Base-by-base conservation (phyloP, 495 filamentous ascomycete genomes). In the Bombardia bombarda region DNA sequence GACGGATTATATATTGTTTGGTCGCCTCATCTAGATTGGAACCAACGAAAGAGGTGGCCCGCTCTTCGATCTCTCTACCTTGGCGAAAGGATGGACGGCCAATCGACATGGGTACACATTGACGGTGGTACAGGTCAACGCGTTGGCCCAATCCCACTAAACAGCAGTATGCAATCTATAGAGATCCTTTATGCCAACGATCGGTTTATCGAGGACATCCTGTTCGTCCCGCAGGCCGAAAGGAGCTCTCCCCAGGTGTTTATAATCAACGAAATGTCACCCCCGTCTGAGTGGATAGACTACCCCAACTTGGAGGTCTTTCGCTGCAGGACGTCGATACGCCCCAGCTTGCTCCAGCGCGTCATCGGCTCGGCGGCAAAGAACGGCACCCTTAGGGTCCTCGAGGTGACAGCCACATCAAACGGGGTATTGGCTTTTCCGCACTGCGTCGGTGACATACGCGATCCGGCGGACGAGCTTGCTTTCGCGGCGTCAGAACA, bases 221-320 rank as follows among this genome's bases (percentile, higher is more conserved):
- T n/a, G n/a, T n/a, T n/a, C n/a, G n/a, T n/a, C n/a, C n/a, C n/a
- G n/a, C n/a, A n/a, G n/a, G n/a, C n/a, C n/a, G n/a, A n/a, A n/a
- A n/a, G n/a, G n/a, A n/a, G n/a, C n/a, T n/a, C n/a, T n/a, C n/a
- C n/a, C n/a, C n/a, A n/a, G n/a, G n/a, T n/a, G n/a, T n/a, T n/a
- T n/a, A n/a, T n/a, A n/a, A n/a, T n/a, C n/a, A n/a, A n/a, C n/a
- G n/a, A n/a, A n/a, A n/a, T n/a, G n/a, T n/a, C n/a, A n/a, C n/a
- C n/a, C n/a, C n/a, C n/a, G n/a, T n/a, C n/a, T n/a, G n/a, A n/a
- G n/a, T n/a, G n/a, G n/a, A n/a, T n/a, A n/a, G n/a, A n/a, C n/a
- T n/a, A n/a, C n/a, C 50, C 53, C 20, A 37, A 44, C 20, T 44
- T 61, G 13, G 39, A 52, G 30, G 31, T 45, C 17, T 61, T 61